Percentiles rank a stretch among this genome's conserved stretches.
phyloP scores from a whole-genome alignment of 352 stramenopile genomes.

The Pythium scleroteichum region DNA sequence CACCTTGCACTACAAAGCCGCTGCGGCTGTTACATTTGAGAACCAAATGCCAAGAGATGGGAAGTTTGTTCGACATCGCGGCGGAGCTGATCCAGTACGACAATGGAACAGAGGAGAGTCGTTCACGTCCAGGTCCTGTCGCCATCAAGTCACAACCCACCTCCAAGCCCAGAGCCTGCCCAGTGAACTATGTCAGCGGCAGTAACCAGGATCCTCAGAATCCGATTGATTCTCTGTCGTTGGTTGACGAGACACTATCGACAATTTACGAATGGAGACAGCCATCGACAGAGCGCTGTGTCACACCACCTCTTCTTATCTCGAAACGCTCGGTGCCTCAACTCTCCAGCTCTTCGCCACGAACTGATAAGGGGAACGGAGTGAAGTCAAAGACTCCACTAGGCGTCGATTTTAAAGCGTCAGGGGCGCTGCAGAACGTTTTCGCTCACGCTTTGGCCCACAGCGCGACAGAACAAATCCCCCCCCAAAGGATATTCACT shows the following conservation, averaged over 20 bases:
- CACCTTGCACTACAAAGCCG: no score
- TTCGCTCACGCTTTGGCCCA: no score
- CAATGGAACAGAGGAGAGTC: neutral
- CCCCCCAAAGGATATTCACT: no score
- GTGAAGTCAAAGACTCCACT: neutral
- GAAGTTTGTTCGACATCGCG: constrained; percentile 66
- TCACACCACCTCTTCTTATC: neutral
- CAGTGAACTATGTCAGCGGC: neutral
- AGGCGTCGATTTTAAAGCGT: neutral
- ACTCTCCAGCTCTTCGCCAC: neutral
- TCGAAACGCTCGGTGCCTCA: constrained; percentile 3
- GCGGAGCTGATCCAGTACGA: constrained; percentile 49
- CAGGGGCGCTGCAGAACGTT: no score
- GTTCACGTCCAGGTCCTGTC: neutral
- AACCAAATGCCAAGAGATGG: no score
- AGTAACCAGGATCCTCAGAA: constrained; percentile 16
- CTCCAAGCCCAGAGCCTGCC: neutral
- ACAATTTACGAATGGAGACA: constrained; percentile 39
- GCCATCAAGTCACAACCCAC: no score
- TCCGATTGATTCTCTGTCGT: constrained; percentile 28
- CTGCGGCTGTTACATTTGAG: no score
- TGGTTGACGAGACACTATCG: constrained; percentile 56
- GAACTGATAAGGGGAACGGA: no score
- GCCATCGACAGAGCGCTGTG: neutral
- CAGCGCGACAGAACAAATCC: no score